Evolutionary conservation across 139 green algal genomes (phyloP), one percentile per base, ranked within the genome.

Genomic region (Nannochloris sp.): DNA sequence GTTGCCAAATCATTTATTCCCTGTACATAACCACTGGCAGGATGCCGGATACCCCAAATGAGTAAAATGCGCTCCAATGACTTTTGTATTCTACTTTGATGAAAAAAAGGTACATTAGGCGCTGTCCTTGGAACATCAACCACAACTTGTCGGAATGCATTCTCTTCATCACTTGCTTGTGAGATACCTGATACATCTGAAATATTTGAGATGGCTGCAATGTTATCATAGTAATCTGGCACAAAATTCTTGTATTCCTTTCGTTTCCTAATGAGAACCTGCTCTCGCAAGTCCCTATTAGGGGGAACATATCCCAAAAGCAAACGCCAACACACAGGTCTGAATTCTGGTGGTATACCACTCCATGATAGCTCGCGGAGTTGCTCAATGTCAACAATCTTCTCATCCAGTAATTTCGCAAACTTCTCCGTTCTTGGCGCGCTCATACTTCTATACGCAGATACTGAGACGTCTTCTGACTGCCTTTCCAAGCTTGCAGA

Each of bases 1-100:
- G 91, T 97, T 5, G 93, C 87, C 56, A 98, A 70, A 73, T 98
- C 92, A 66, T 98, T 98, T 78, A 98, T 95, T 67, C 92, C 92
- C 71, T 98, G 92, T 57, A 96, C 89, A 60, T 97, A 97, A 2
- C 89, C 87, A 69, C 85, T 95, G 50, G 86, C 87, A 5, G 90
- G 89, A 73, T 96, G 89, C 60, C 88, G 56, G n/a, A 93, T 81
- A 24, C 87, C 89, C 89, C 90, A 94, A 62, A 98, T 92, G 83
- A 95, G 97, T 12, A 98, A 77, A 59, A 97, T 83, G 9, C 90
- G 79, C 67, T 89, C 76, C 67, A 98, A 74, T 36, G 72, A 81
- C 48, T 85, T 86, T 68, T 97, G 92, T 5, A 98, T 75, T 16
- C 64, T 27, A 4, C 78, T 54, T 40, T 88, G 67, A 56, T 92